phyloP scores from a whole-genome alignment of 73 alveolate genomes.

The Paramecium sonneborni region DNA sequence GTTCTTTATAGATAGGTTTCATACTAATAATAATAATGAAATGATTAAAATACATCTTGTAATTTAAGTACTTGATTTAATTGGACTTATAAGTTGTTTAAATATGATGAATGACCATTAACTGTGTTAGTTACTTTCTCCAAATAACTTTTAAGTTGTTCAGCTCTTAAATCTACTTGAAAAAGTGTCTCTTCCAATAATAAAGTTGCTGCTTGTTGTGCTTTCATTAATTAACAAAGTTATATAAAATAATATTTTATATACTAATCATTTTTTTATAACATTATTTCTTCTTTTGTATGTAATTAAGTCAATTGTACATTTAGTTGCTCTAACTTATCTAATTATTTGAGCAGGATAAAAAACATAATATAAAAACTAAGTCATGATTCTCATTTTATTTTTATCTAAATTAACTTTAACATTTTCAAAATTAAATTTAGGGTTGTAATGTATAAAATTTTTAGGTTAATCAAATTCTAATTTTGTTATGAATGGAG shows the following conservation, averaged over 20 bases:
- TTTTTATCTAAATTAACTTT: no score
- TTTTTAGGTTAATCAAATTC: no score
- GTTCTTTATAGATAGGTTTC: slow-evolving; percentile 26
- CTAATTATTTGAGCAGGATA: no score
- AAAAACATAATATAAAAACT: no score
- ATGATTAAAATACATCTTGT: neutral
- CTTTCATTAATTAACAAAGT: slow-evolving; percentile 14
- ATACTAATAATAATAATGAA: neutral
- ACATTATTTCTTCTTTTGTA: neutral
- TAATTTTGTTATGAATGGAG: no score
- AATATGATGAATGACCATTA: slow-evolving; percentile 6
- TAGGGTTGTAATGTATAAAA: no score
- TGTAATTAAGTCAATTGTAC: neutral
- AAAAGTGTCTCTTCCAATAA: slow-evolving; percentile 31
- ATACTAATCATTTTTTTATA: neutral
- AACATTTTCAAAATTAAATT: no score
- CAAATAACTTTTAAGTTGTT: slow-evolving; percentile 11
- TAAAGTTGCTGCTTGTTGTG: slow-evolving; percentile 3
- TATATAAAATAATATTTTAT: neutral
- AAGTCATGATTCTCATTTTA: no score
- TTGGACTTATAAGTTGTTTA: slow-evolving; percentile 9
- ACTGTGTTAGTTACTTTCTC: slow-evolving; percentile 48
- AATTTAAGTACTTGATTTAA: slow-evolving; percentile 25
- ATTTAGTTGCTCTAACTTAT: no score
- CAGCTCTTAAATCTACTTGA: slow-evolving; percentile 48